These are phyloP conservation scores for Apodospora peruviana DNA, from an alignment of 495 filamentous ascomycete species.

Conservation along the genomic window DNA sequence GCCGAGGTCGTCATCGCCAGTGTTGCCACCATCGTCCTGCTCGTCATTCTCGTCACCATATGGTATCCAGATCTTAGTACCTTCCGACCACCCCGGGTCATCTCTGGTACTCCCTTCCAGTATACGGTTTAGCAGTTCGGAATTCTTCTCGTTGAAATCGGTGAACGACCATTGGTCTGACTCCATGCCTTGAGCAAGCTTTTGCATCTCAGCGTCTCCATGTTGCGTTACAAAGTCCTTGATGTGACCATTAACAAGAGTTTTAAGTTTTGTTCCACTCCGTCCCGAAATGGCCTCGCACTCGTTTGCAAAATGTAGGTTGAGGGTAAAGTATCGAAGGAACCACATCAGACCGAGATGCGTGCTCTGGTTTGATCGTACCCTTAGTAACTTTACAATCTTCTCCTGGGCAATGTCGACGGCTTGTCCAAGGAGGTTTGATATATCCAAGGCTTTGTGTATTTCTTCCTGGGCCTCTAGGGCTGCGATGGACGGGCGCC, in stretches of 20 bases:
- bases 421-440: conserved; percentile 86
- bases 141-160: conserved; percentile 70
- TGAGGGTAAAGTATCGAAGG: conserved; percentile 87
- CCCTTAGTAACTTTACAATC: conserved; percentile 85
- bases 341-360: conserved; percentile 72
- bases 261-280: conserved; percentile 77
- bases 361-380: conserved; percentile 76
- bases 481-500: conserved; percentile 18
- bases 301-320: conserved; percentile 91
- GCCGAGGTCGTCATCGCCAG: conserved; percentile 10
- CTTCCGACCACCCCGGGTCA: conserved; percentile 64
- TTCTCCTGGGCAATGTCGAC: conserved; percentile 91
- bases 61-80: conserved; percentile 66
- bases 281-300: conserved; percentile 94
- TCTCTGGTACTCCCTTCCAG: conserved; percentile 77
- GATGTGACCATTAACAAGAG: conserved; percentile 85
- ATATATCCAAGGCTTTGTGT: conserved; percentile 79
- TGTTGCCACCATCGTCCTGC: not conserved
- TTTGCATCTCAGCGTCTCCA: conserved; percentile 70
- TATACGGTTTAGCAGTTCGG: conserved; percentile 58
- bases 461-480: conserved; percentile 69
- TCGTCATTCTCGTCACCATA: conserved; percentile 34
- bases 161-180: conserved; percentile 83
- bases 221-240: conserved; percentile 77
- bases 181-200: conserved; percentile 79